Base-by-base conservation (phyloP, 192 early-diverging fungal genomes). In the Obelidium mucronatum region DNA sequence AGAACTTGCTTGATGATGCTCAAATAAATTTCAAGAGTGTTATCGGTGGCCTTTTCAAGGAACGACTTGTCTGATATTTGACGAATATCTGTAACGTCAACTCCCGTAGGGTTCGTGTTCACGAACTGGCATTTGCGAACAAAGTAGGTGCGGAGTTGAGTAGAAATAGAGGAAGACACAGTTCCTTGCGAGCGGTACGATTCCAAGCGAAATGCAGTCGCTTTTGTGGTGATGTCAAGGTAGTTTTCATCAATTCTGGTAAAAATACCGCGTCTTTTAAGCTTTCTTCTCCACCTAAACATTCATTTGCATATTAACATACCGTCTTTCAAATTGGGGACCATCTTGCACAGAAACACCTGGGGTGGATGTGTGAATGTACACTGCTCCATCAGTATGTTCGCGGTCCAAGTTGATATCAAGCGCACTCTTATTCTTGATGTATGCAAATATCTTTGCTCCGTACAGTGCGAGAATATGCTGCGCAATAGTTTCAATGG, bases 381-480 rank as follows among this genome's bases (percentile, higher is more conserved):
- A 99, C 40, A 99, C 94, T 59, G 96, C 95, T 67, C 92, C 91
- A 62, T 92, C 90, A 56, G 95, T 94, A 76, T 88, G 94, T 82
- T 97, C 94, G 54, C 95, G 88, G 76, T 94, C 92, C 56, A 99
- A 87, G 82, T 95, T 92, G 71, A 97, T 92, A 59, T 95, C 92
- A 22, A 95, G 82, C 2, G 75, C 87, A 36, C 86, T 85, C 78
- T 97, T 90, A 83, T 93, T 91, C 81, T 92, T 94, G 86, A 94
- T 97, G 83, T 88, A 94, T 66, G 94, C 93, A 24, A 92, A 89
- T 76, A 99, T 93, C 87, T 98, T 95, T 17, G 97, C 93, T 77
- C 93, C 97, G 76, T 99, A 99, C 24, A 99, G 87, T 31, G 96
- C 91, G 82, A 96, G 92, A 81, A 99, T 96, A 87, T 97, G 96